Evolutionary conservation across 495 filamentous ascomycete species (phyloP), one percentile per base, ranked within the genome.

Genomic region (Penicillium paxilli): DNA sequence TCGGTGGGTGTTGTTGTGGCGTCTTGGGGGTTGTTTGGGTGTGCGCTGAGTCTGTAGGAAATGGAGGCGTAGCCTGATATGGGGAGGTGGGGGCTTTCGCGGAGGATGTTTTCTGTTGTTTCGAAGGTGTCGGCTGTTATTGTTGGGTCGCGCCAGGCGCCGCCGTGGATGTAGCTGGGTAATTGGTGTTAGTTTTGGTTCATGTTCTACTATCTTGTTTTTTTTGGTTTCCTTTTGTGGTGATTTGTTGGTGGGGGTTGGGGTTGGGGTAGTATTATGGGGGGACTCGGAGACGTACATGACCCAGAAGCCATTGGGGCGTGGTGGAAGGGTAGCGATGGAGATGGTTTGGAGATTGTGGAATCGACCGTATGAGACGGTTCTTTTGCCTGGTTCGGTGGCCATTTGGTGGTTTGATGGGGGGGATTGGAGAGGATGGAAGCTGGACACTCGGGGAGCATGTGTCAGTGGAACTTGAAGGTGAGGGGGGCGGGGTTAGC

Each of bases 91-190:
- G 58, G 60, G 22, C 63, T 62, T 32, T 63, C 47, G 49, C 75
- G 65, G 19, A 87, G 74, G 51, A 73, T 68, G 11, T 68, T 58
- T 38, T 81, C 65, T 12, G 78, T 71, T 4, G 76, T 70, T 20
- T 67, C 56, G 54, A 87, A 83, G n/a, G 72, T 71, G 6, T 72
- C 54, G 16, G 81, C 69, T 47, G 76, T 80, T 19, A 85, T 68
- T 42, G 65, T 67, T 41, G 91, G 91, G 63, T 96, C 91, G 52
- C 89, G 83, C 89, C 90, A 96, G 62, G 88, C 92, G 62, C 92
- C 92, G 60, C 92, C 91, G 73, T 96, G 92, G 67, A 96, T 86
- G 72, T 84, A 92, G 60, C 87, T 83, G 48, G 9, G n/a, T n/a
- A 16, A 28, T 41, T 25, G n/a, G 9, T 23, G 9, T 21, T 16